phyloP scores from a whole-genome alignment of 1,284 basidiomycete genomes.

The Puccinia triticina region DNA sequence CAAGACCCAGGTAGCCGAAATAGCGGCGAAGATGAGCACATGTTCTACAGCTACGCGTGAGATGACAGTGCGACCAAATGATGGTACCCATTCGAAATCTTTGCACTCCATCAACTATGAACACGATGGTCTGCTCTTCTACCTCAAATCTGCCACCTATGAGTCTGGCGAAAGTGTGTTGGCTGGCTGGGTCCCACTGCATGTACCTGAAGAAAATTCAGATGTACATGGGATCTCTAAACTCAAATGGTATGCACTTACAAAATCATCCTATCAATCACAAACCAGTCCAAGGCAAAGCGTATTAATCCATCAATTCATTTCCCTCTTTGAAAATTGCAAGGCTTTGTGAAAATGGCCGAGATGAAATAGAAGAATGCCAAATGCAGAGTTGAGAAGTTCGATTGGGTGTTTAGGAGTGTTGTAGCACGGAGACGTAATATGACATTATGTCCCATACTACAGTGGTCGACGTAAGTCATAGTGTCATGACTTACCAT shows the following conservation, averaged over 20 bases:
- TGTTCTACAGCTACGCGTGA: background rate
- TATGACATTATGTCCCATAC: too few relatives aligned
- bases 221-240: background rate
- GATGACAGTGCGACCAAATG: background rate
- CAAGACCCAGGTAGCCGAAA: background rate
- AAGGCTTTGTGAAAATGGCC: conserved; percentile 13
- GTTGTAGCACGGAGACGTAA: too few relatives aligned
- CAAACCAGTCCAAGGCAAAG: background rate
- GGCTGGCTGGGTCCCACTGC: conserved; percentile 48
- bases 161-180: conserved; percentile 37
- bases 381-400: conserved; percentile 1
- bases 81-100: background rate
- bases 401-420: background rate
- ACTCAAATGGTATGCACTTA: conserved; percentile 11
- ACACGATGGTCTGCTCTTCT: conserved; percentile 41
- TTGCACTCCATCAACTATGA: background rate
- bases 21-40: conserved; percentile 5
- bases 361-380: background rate
- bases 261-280: background rate
- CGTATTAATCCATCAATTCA: background rate
- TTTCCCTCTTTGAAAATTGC: background rate
- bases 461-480: too few relatives aligned
- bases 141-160: conserved; percentile 45
- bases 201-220: background rate
- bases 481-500: too few relatives aligned